Conservation (phyloP, 2,329 filamentous ascomycete genomes). For the Botryotinia convoluta region DNA sequence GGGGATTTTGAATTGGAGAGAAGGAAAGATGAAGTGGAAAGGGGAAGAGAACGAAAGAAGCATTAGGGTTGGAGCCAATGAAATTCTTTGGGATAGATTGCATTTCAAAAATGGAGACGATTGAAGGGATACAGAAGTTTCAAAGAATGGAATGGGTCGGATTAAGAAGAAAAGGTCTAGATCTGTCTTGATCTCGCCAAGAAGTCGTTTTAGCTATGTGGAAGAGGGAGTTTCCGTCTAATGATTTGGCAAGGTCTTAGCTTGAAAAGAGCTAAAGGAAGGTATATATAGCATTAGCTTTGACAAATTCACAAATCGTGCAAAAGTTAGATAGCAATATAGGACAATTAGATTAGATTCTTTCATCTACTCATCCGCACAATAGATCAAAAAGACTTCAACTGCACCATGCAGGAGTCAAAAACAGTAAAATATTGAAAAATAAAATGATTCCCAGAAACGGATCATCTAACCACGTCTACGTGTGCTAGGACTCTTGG, state of each 20-base stretch:
- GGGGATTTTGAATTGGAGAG: not conserved
- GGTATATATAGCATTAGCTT: not conserved
- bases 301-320: not conserved
- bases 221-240: not conserved
- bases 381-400: slow-evolving; percentile 25
- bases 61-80: not conserved
- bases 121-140: not conserved
- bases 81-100: not conserved
- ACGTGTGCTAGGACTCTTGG: slow-evolving; percentile 37
- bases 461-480: slow-evolving; percentile 32
- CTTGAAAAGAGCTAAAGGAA: too few relatives aligned
- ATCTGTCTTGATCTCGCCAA: not conserved
- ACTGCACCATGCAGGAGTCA: slow-evolving; percentile 32
- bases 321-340: not conserved
- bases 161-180: not conserved
- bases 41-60: not conserved
- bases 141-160: not conserved
- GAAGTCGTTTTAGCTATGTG: not conserved
- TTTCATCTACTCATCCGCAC: not conserved
- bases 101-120: not conserved
- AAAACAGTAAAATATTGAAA: slow-evolving; percentile 4
- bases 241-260: not conserved
- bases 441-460: not conserved
- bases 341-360: not conserved
- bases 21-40: not conserved